phyloP scores from a whole-genome alignment of 202 grass and related monocot species.

The Musa balbisiana region DNA sequence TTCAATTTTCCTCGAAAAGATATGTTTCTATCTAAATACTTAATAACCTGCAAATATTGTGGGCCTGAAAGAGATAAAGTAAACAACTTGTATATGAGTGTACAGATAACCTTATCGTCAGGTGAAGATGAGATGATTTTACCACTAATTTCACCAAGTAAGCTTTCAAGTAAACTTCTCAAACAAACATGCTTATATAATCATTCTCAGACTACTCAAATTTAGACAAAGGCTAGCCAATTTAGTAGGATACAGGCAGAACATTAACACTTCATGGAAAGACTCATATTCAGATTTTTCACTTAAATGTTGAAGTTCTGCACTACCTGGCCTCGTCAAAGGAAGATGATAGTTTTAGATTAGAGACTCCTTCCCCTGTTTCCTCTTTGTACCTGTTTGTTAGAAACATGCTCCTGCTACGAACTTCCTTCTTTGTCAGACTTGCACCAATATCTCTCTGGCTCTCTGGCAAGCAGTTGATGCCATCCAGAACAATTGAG shows the following conservation, averaged over 20 bases:
- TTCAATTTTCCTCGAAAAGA: neutral
- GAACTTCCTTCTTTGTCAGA: slow-evolving; percentile 47
- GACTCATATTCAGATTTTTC: neutral
- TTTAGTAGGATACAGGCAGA: neutral
- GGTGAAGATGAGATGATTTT: neutral
- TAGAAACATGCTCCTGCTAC: slow-evolving; percentile 44
- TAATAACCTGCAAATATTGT: neutral
- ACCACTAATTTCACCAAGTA: neutral
- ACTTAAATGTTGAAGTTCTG: neutral
- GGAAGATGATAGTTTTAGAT: slow-evolving; percentile 54
- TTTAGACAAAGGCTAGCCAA: neutral
- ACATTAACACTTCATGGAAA: neutral
- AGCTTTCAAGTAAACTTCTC: neutral
- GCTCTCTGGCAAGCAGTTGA: slow-evolving; percentile 46
- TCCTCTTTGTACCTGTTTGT: slow-evolving; percentile 32
- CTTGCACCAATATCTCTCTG: slow-evolving; percentile 27
- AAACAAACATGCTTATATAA: neutral
- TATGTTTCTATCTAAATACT: neutral
- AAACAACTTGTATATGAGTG: neutral
- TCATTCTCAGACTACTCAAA: neutral
- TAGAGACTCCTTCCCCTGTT: slow-evolving; percentile 16
- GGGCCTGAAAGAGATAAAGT: neutral
- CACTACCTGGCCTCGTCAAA: slow-evolving; percentile 76
- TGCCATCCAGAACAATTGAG: slow-evolving; percentile 52
- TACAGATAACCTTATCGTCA: neutral